Conservation (phyloP, 225 moss, liverwort and hornwort species). For the Thuidium tamariscinum region DNA sequence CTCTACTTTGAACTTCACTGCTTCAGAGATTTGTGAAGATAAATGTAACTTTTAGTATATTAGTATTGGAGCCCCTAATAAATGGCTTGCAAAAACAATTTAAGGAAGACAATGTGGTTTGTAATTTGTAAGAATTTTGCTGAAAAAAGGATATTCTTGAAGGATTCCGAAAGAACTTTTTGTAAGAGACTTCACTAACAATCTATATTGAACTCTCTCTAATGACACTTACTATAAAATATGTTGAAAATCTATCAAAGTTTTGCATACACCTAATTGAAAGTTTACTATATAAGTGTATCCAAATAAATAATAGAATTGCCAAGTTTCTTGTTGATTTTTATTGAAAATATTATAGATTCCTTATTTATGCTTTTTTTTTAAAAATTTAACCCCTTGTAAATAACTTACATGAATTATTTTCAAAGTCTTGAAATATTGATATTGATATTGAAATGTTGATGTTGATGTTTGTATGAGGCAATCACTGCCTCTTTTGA, state of each 20-base stretch:
- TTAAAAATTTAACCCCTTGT: fast-evolving
- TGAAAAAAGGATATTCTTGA: not conserved
- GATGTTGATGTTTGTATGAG: no score
- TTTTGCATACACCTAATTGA: not conserved
- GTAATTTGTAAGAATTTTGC: not conserved
- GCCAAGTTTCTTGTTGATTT: not conserved
- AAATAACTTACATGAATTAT: not conserved
- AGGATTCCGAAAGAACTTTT: not conserved
- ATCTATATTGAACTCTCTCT: not conserved
- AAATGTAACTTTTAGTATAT: no score
- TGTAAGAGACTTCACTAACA: fast-evolving
- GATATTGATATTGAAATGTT: not conserved
- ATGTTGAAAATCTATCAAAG: not conserved
- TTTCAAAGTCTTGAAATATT: not conserved
- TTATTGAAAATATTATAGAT: not conserved
- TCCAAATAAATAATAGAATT: not conserved
- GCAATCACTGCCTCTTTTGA: no score
- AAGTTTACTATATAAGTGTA: not conserved
- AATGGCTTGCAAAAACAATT: fast-evolving
- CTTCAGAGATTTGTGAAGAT: fast-evolving
- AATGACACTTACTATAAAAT: not conserved
- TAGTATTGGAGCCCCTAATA: fast-evolving
- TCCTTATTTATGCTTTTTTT: not conserved
- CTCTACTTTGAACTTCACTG: not conserved
- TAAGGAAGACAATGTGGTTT: fast-evolving